A percentile compares a stretch with the other conserved stretches of the same genome.
Conservation (phyloP, 1,284 basidiomycete species). For the Grifola frondosa region DNA sequence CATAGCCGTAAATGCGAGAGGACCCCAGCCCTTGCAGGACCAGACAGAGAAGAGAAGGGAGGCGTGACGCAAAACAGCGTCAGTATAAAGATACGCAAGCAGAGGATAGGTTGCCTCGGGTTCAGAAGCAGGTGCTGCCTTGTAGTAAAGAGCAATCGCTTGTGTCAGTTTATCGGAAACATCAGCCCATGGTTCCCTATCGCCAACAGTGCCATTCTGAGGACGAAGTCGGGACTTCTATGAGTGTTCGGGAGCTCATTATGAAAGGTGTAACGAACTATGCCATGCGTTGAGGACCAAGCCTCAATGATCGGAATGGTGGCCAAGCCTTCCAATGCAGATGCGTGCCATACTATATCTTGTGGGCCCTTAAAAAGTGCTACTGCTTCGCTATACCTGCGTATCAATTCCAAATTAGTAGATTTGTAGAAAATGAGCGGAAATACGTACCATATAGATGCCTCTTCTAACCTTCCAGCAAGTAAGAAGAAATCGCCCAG, state of each 20-base stretch:
- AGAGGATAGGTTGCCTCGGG: conserved; percentile 56
- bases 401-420: too few relatives aligned
- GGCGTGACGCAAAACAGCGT: conserved; percentile 66
- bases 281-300: conserved; percentile 75
- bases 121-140: conserved; percentile 51
- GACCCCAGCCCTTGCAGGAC: conserved; percentile 86
- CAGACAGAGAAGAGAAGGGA: conserved; percentile 75
- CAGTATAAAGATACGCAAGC: conserved; percentile 65
- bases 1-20: conserved; percentile 75
- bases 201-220: conserved; percentile 41
- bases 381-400: conserved; percentile 84
- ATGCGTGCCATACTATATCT: conserved; percentile 86
- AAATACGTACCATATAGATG: conserved; percentile 65
- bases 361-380: conserved; percentile 67
- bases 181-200: conserved; percentile 69
- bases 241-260: not conserved
- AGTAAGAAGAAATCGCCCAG: conserved; percentile 88
- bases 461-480: conserved; percentile 79
- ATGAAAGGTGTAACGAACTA: conserved; percentile 47
- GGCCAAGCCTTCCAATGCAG: conserved; percentile 80
- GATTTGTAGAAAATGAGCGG: too few relatives aligned
- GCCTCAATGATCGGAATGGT: conserved; percentile 77
- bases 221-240: conserved; percentile 21
- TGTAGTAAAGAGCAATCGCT: conserved; percentile 62
- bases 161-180: conserved; percentile 68